Base-by-base conservation (phyloP, 306 rosid species). In the Astragalus membranaceus region DNA sequence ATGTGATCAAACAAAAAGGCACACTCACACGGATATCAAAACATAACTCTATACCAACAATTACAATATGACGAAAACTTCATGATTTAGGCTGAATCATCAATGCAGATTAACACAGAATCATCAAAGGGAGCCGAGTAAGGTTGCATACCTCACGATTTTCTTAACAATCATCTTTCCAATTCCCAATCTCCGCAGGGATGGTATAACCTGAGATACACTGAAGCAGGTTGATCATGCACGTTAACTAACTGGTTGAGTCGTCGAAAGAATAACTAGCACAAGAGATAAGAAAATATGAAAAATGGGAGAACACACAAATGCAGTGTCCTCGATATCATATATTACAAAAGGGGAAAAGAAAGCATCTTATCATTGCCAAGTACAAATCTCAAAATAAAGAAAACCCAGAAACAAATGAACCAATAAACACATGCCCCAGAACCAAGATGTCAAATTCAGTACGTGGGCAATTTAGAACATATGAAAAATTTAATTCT, bases 161-260 rank as follows among this genome's bases (percentile, higher is more conserved):
- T 81, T 89, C 39, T 79, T 82, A 66, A 89, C 88, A 53, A 92
- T 92, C 81, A 82, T 54, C 78, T 62, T 74, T 44, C 97, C 97
- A 17, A 89, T 88, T 68, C 96, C 97, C 91, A 89, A 53, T 80
- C 93, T 78, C 70, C 86, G 81, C 70, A 92, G 58, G 35, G 89
- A 79, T 70, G 97, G 96, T 69, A 73, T 67, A 74, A 92, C 96
- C 96, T 91, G 89, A 75, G 46, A 85, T 59, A 36, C 66, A 83
- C 80, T 66, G 78, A 86, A 79, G 63, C 82, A 66, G 23, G 58
- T 56, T 74, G 47, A 80, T 49, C 69, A 75, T 41, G 64, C 72
- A 68, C 15, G 64, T 69, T 50, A 64, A 71, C 62, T 17, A 63
- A 58, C 11, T 65, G 44, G 10, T 48, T 4, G 41, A 42, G 58